Evolutionary conservation across 306 rosid species (phyloP).

Genomic region (Ormosia semicastrata): DNA sequence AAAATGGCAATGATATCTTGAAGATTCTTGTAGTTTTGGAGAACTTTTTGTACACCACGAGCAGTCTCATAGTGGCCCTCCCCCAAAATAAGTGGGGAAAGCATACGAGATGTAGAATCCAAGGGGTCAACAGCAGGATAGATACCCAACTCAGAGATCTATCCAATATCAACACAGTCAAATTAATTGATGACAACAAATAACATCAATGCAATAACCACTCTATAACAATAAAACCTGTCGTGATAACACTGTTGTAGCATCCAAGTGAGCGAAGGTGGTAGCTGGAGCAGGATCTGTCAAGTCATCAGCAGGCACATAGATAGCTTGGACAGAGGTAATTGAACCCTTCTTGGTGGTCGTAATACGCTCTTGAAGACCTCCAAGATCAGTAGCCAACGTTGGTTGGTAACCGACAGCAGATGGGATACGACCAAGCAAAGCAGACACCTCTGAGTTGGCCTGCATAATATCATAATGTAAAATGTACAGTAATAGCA

Average conservation of each 20-base stretch:
- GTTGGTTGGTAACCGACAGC: constrained; percentile 99
- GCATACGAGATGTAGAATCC: constrained; percentile 98
- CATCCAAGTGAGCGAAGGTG: constrained; percentile 98
- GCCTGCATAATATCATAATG: constrained; percentile 54
- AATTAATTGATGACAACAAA: not conserved
- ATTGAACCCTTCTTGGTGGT: constrained; percentile 99
- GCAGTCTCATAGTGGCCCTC: constrained; percentile 88
- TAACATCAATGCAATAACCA: not conserved
- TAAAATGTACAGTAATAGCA: not conserved
- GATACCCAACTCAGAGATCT: constrained; percentile 98
- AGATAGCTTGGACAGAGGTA: constrained; percentile 98
- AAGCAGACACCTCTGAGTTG: constrained; percentile 98
- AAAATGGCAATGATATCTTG: constrained; percentile 98
- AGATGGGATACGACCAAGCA: constrained; percentile 99
- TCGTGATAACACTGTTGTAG: constrained; percentile 95
- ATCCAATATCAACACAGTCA: constrained; percentile 14
- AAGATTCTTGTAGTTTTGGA: constrained; percentile 95
- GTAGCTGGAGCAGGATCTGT: constrained; percentile 99
- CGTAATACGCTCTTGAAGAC: constrained; percentile 97
- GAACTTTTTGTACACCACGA: constrained; percentile 95
- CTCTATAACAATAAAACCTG: constrained; percentile 55
- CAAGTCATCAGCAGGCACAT: constrained; percentile 99
- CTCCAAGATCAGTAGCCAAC: constrained; percentile 97
- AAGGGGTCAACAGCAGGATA: constrained; percentile 96
- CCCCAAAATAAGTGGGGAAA: constrained; percentile 92